Percentiles rank a stretch among this genome's conserved stretches.
These are phyloP conservation scores for Tulasnella sp. DNA, from an alignment of 768 basidiomycete species.

Conservation along the genomic window DNA sequence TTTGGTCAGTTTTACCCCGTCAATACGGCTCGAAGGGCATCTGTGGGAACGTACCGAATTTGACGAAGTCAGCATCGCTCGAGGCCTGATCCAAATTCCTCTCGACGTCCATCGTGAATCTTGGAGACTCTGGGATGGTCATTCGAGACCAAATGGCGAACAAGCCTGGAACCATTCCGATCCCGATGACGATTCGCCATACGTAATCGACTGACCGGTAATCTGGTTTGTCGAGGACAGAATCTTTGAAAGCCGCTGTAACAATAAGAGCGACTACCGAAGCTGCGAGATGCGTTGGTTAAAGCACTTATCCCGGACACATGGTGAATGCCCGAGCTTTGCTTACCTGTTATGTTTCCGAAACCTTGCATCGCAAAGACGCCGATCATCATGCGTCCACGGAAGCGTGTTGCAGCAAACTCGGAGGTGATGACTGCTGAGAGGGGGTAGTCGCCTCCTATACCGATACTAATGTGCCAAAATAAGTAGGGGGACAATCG, in stretches of 20 bases:
- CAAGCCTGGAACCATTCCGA: constrained; percentile 24
- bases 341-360: constrained; percentile 13
- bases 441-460: constrained; percentile 25
- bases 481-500: neutral
- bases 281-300: neutral
- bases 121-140: constrained; percentile 24
- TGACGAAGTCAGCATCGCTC: constrained; percentile 21
- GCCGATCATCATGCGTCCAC: constrained; percentile 26
- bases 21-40: neutral
- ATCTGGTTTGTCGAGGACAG: constrained; percentile 15
- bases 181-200: constrained; percentile 25
- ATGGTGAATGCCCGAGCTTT: neutral
- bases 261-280: constrained; percentile 10
- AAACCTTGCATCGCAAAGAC: constrained; percentile 25
- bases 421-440: constrained; percentile 24
- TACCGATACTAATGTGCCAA: constrained; percentile 17
- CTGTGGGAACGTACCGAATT: neutral
- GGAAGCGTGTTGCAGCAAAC: constrained; percentile 25
- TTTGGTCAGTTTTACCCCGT: neutral
- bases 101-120: constrained; percentile 25
- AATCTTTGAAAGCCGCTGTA: constrained; percentile 2
- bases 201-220: constrained; percentile 41
- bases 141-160: constrained; percentile 32
- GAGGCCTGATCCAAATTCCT: constrained; percentile 23
- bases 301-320: neutral